These are phyloP conservation scores for Cupressus sempervirens DNA, from an alignment of 75 land plant species.

Conservation along the genomic window DNA sequence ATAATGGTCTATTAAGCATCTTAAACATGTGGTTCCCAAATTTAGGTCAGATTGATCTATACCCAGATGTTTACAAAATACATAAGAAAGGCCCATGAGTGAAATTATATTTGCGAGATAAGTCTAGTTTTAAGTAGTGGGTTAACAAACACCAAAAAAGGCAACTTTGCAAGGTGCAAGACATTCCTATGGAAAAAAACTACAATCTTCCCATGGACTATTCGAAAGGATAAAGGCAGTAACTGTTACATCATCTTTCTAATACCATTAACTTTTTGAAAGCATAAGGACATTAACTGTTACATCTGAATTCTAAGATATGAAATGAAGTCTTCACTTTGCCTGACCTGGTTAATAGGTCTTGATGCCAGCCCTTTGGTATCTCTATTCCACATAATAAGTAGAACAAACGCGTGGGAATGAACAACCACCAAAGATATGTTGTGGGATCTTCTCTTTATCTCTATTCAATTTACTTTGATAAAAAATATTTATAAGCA, in stretches of 20 bases:
- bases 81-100: not conserved
- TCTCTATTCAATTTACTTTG: not conserved
- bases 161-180: not conserved
- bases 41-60: not conserved
- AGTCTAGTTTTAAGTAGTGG: not conserved
- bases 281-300: not conserved
- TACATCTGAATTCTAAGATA: not conserved
- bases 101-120: not conserved
- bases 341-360: not conserved
- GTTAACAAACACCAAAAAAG: not conserved
- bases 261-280: not conserved
- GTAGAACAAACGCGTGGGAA: not conserved
- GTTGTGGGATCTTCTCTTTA: not conserved
- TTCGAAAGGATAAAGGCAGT: not conserved
- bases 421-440: not conserved
- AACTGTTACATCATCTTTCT: not conserved
- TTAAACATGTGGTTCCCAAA: not conserved
- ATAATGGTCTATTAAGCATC: not conserved
- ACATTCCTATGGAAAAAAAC: not conserved
- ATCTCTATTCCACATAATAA: not conserved
- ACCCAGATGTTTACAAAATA: not conserved
- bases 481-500: not conserved
- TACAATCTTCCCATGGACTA: not conserved
- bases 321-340: slow-evolving; percentile 1
- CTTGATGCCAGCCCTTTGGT: not conserved